phyloP scores from a whole-genome alignment of 768 basidiomycete species.

The Multifurca ochricompacta region DNA sequence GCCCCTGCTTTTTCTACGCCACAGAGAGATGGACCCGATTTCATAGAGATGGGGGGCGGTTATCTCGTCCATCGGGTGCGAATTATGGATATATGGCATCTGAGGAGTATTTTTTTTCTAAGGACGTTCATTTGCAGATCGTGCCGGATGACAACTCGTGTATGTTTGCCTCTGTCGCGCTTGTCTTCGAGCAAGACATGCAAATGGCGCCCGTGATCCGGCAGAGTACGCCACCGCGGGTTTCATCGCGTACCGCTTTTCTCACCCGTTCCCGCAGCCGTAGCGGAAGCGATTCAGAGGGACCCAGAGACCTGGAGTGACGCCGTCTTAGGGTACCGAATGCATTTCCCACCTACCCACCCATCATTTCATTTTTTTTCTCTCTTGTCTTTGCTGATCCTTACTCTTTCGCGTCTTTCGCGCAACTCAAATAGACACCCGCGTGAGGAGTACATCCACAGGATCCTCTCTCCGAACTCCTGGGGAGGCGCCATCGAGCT shows the following conservation, averaged over 20 bases:
- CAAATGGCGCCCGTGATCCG: conserved; percentile 63
- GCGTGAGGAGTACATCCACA: conserved; percentile 66
- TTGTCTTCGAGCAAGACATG: conserved; percentile 80
- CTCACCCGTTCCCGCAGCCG: conserved; percentile 44
- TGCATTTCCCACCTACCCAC: not conserved
- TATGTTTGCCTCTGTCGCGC: conserved; percentile 78
- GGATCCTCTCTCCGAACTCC: conserved; percentile 68
- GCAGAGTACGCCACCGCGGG: conserved; percentile 44
- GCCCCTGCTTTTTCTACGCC: conserved; percentile 21
- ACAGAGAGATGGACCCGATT: conserved; percentile 38
- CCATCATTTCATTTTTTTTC: not conserved
- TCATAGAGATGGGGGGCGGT: conserved; percentile 54
- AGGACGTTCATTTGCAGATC: conserved; percentile 36
- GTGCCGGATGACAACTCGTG: conserved; percentile 99
- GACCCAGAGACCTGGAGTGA: conserved; percentile 73
- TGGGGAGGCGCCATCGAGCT: conserved; percentile 99
- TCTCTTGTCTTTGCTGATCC: not conserved
- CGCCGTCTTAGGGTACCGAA: conserved; percentile 74
- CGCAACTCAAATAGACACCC: conserved; percentile 34
- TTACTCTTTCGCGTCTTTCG: not conserved
- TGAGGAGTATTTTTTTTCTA: not conserved
- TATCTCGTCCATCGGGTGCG: conserved; percentile 67
- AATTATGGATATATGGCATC: conserved; percentile 5
- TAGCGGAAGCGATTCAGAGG: conserved; percentile 69
- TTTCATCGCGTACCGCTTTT: not conserved